Conservation (phyloP, 2,329 filamentous ascomycete species). For the Colletotrichum shisoi region DNA sequence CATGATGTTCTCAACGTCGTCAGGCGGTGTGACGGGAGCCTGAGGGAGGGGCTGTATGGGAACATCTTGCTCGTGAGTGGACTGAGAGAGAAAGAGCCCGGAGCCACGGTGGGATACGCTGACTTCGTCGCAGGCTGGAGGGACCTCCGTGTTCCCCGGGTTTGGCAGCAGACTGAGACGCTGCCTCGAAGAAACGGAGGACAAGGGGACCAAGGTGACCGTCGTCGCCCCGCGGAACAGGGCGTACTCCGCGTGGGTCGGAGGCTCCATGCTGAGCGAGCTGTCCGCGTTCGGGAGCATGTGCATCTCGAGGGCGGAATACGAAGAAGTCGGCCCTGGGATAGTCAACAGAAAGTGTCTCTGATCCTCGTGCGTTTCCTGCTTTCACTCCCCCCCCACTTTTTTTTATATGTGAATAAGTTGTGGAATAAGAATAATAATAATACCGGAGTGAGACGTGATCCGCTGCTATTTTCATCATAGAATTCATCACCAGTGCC, state of each 20-base stretch:
- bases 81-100: too few species aligned
- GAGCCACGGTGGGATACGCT: neutral
- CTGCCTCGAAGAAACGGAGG: neutral
- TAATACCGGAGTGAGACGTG: too few species aligned
- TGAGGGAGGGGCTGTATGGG: neutral
- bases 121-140: conserved; percentile 10
- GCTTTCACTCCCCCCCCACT: neutral
- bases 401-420: too few species aligned
- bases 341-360: conserved; percentile 13
- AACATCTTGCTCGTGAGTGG: conserved; percentile 15
- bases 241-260: conserved; percentile 11
- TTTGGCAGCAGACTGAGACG: neutral
- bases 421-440: too few species aligned
- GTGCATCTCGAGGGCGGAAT: conserved; percentile 15
- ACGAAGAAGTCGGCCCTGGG: conserved; percentile 14
- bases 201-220: neutral
- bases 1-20: neutral
- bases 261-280: conserved; percentile 21
- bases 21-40: neutral
- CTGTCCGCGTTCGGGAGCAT: conserved; percentile 11
- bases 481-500: conserved; percentile 32
- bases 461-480: neutral
- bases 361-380: neutral
- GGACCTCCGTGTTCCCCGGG: conserved; percentile 7
- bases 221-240: conserved; percentile 2